Base-by-base conservation (phyloP, 768 basidiomycete genomes). In the Megacollybia marginata region DNA sequence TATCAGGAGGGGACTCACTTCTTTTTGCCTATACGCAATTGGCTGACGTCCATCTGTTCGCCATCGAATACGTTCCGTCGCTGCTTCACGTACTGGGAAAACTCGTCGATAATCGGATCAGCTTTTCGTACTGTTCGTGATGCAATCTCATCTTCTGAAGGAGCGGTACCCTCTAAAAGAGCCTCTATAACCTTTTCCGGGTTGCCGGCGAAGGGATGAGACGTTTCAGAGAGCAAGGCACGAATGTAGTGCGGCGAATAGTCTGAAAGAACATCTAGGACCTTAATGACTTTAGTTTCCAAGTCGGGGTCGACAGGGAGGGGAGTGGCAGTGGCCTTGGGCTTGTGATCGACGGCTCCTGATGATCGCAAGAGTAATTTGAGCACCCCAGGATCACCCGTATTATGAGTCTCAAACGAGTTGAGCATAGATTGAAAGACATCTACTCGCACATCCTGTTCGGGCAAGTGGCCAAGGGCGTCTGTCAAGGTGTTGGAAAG, bases 41-140 rank as follows among this genome's bases (percentile, higher is more conserved):
- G 69, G 6, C 71, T 67, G 32, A 81, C 51, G 59, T 95, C 88
- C 62, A 95, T 76, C 15, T 63, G 60, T 43, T 88, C 82, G 19
- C 79, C 77, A 57, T 93, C 84, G 55, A 87, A 94, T 0, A 88
- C 70, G 53, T 95, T 97, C 45, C 68, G 65, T 52, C 92, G 67
- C 54, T 80, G 75, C 20, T 67, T 65, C 13, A 67, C 57, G 46
- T 60, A 49, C 51, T 46, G 49, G n/a, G 23, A 16, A 23, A 44
- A 44, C 18, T 48, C 19, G 33, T 56, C 51, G 59, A 16, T 20
- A 33, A 13, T 43, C 12, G 20, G 43, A 3, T 10, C 15, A 5
- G 12, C 44, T 31, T 9, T 16, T 13, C 28, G 23, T 19, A 64
- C 66, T 9, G 62, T 65, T 28, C 63, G 62, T 6, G 51, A 45